Conservation (phyloP, 805 yeast genomes). For the Cyberlindnera euphorbiae region DNA sequence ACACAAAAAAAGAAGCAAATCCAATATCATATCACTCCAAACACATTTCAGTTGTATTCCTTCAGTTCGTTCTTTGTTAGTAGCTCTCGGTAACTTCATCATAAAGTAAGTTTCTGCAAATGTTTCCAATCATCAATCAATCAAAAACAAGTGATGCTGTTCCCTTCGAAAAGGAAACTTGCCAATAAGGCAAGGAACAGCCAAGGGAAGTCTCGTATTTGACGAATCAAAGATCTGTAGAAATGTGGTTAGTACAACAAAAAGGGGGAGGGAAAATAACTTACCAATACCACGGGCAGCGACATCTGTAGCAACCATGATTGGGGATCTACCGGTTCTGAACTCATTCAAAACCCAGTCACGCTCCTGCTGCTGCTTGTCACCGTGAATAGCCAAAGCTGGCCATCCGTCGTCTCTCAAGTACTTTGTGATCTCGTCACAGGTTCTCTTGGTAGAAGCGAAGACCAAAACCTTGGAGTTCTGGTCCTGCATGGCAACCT, state of each 20-base stretch:
- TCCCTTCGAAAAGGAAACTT: no score
- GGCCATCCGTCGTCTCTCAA: constrained; percentile 98
- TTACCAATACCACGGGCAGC: constrained; percentile 99
- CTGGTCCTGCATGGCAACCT: constrained; percentile 64
- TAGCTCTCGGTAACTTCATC: no score
- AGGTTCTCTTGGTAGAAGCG: constrained; percentile 95
- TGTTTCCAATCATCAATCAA: no score
- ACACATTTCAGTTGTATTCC: no score
- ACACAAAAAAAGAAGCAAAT: no score
- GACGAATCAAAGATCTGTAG: constrained; percentile 25
- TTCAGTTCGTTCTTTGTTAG: no score
- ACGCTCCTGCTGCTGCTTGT: constrained; percentile 95
- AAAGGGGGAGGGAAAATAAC: constrained; percentile 35
- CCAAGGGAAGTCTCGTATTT: no score
- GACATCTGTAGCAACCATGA: constrained; percentile 99
- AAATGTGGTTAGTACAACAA: constrained; percentile 17
- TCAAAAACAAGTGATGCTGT: no score
- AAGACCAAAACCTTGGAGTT: constrained; percentile 80
- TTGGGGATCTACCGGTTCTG: constrained; percentile 86
- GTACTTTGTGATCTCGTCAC: constrained; percentile 90
- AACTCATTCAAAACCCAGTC: constrained; percentile 97
- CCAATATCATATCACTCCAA: no score
- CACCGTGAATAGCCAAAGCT: constrained; percentile 98
- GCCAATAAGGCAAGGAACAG: no score
- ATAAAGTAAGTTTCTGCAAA: no score